Evolutionary conservation across 2,329 filamentous ascomycete genomes (phyloP).

Genomic region (Sarocladiaceae sp.): DNA sequence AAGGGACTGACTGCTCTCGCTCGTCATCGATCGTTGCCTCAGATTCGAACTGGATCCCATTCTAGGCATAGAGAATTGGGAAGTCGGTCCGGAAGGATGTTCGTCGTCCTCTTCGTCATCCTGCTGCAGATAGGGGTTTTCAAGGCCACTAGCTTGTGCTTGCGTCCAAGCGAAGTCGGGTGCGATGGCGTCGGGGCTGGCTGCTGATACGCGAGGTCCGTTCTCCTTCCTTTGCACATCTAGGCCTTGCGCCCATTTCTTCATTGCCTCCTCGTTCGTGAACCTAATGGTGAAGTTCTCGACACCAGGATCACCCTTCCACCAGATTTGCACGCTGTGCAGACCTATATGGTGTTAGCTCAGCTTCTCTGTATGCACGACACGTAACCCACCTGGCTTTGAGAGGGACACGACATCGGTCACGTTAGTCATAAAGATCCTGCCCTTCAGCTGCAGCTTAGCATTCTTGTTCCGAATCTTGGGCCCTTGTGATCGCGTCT

Average conservation of each 20-base stretch:
- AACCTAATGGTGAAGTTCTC: slow-evolving; percentile 97
- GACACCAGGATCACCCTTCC: slow-evolving; percentile 92
- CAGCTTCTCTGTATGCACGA: not conserved
- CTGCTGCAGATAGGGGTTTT: slow-evolving; percentile 73
- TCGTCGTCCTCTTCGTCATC: slow-evolving; percentile 60
- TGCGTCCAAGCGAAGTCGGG: slow-evolving; percentile 79
- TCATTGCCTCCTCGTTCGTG: slow-evolving; percentile 83
- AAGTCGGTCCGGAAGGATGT: slow-evolving; percentile 28
- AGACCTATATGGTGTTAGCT: slow-evolving; percentile 50
- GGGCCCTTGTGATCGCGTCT: slow-evolving; percentile 47
- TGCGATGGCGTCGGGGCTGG: slow-evolving; percentile 43
- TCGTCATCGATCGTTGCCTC: slow-evolving; percentile 68
- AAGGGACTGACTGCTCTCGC: slow-evolving; percentile 58
- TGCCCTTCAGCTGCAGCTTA: slow-evolving; percentile 88
- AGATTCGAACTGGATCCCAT: slow-evolving; percentile 66
- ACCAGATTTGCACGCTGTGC: slow-evolving; percentile 95
- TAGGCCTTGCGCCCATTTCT: slow-evolving; percentile 80
- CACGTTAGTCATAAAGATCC: slow-evolving; percentile 99
- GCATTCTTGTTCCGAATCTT: slow-evolving; percentile 60
- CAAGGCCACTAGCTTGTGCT: slow-evolving; percentile 56
- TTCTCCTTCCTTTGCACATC: slow-evolving; percentile 67
- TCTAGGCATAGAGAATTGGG: slow-evolving; percentile 29
- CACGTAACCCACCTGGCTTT: slow-evolving; percentile 67
- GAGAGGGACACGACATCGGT: slow-evolving; percentile 85
- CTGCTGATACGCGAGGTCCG: slow-evolving; percentile 36